phyloP scores from a whole-genome alignment of 176 grass and related monocot genomes.

The Eragrostis curvula region DNA sequence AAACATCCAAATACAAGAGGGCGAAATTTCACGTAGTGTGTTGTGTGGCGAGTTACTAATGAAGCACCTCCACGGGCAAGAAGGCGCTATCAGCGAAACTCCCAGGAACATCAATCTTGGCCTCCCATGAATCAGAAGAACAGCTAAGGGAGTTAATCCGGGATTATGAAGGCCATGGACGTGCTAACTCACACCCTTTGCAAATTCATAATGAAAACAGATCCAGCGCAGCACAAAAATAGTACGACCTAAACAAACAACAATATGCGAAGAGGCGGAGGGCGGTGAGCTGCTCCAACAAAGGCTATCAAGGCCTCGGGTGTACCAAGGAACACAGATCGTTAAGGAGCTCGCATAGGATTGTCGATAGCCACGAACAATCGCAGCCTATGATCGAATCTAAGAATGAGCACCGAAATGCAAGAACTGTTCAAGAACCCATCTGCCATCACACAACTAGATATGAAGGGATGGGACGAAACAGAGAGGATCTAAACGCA shows the following conservation, averaged over 20 bases:
- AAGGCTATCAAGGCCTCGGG: no score
- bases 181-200: no score
- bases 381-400: no score
- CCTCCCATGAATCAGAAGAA: conserved; percentile 81
- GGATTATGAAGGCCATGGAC: conserved; percentile 68
- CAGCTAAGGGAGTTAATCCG: conserved; percentile 58
- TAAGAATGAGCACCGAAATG: background rate
- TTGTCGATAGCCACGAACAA: no score
- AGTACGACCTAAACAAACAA: no score
- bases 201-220: background rate
- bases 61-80: conserved; percentile 49
- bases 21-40: background rate
- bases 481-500: background rate
- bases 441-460: conserved; percentile 31
- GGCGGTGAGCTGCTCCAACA: no score
- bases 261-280: background rate
- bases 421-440: conserved; percentile 28
- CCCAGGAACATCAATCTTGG: conserved; percentile 49
- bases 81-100: conserved; percentile 75
- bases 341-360: no score
- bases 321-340: no score
- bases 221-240: background rate
- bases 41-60: conserved; percentile 73
- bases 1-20: background rate
- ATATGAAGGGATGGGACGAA: background rate